These are phyloP conservation scores for Saccharomyces hybrid DNA, from an alignment of 1,139 yeast genomes.

Conservation along the genomic window DNA sequence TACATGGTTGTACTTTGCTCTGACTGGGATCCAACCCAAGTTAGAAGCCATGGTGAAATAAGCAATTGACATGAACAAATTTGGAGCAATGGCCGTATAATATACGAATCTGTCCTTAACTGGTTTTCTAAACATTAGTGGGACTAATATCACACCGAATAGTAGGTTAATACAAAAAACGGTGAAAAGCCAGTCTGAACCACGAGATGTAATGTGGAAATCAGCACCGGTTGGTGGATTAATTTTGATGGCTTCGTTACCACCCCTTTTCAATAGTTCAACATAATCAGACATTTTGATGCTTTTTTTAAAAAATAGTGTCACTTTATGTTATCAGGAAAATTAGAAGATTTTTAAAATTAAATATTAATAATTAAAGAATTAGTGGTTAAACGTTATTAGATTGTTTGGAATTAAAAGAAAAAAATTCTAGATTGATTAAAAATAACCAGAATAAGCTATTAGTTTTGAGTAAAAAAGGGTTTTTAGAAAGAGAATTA, in stretches of 20 bases:
- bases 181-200: slow-evolving; percentile 23
- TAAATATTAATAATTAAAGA: not conserved
- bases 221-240: slow-evolving; percentile 20
- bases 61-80: slow-evolving; percentile 42
- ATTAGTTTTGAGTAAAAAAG: not conserved
- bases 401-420: not conserved
- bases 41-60: slow-evolving; percentile 60
- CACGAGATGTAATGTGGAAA: slow-evolving; percentile 21
- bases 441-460: not conserved
- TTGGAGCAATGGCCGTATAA: slow-evolving; percentile 36
- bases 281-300: slow-evolving; percentile 10
- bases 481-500: not conserved
- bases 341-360: not conserved
- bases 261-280: slow-evolving; percentile 19
- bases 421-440: not conserved
- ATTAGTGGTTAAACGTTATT: not conserved
- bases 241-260: slow-evolving; percentile 20
- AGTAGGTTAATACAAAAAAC: slow-evolving; percentile 37
- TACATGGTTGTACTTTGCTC: slow-evolving; percentile 49
- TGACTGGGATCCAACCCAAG: slow-evolving; percentile 51
- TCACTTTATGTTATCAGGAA: not conserved
- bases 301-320: not conserved
- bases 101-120: slow-evolving; percentile 18
- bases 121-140: slow-evolving; percentile 41
- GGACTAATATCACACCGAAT: slow-evolving; percentile 35